A percentile compares a stretch with the other conserved stretches of the same genome.
These are phyloP conservation scores for Fraxinus anomala DNA, from an alignment of 257 asterid genomes.

Conservation along the genomic window DNA sequence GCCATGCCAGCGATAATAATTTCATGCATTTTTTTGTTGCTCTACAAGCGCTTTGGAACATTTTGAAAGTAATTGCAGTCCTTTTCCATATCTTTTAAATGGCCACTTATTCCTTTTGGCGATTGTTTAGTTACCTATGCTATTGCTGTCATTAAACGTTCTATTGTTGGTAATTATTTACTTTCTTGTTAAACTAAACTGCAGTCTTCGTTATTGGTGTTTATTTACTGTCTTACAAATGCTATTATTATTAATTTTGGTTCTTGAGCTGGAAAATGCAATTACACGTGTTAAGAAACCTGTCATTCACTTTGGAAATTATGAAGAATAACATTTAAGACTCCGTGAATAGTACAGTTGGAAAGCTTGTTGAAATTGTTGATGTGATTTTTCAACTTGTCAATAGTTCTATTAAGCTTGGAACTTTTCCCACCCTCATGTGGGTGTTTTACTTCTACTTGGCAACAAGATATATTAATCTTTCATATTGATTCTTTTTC, in stretches of 20 bases:
- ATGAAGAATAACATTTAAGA: neutral
- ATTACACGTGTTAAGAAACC: neutral
- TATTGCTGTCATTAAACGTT: neutral
- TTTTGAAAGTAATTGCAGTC: neutral
- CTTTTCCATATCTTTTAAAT: neutral
- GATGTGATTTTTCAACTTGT: neutral
- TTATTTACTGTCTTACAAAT: neutral
- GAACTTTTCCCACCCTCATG: neutral
- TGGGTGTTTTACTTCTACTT: conserved; percentile 1
- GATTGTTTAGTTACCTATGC: neutral
- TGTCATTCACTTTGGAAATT: neutral
- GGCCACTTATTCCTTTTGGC: neutral
- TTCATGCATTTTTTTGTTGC: neutral
- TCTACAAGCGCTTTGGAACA: neutral
- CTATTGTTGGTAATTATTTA: neutral
- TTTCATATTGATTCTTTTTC: conserved; percentile 10
- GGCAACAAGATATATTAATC: conserved; percentile 2
- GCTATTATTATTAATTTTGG: neutral
- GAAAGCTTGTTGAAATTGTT: neutral
- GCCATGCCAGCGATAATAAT: neutral
- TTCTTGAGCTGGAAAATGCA: neutral
- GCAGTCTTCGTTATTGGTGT: neutral
- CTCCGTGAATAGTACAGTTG: neutral
- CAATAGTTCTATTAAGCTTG: conserved; percentile 1
- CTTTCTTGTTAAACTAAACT: neutral